Conservation (phyloP, 495 filamentous ascomycete genomes). For the Xylaria castorea region DNA sequence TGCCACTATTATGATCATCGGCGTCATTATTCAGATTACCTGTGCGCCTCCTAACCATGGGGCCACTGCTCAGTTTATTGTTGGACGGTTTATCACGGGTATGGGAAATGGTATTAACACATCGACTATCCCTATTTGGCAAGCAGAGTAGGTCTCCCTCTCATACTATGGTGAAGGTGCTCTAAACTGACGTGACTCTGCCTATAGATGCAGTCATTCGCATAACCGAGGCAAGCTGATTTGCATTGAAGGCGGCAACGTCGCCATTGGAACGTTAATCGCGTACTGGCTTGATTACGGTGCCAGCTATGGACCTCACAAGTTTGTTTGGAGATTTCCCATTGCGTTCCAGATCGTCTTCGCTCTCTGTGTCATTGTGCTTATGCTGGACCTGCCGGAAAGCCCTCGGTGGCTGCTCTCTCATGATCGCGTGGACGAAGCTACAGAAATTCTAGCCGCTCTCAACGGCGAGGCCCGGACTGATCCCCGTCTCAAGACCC, state of each 20-base stretch:
- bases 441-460: slow-evolving; percentile 66
- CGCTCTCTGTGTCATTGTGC: slow-evolving; percentile 64
- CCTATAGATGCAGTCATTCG: slow-evolving; percentile 66
- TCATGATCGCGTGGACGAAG: slow-evolving; percentile 69
- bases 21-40: slow-evolving; percentile 70
- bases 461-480: slow-evolving; percentile 63
- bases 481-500: slow-evolving; percentile 55
- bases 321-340: slow-evolving; percentile 73
- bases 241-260: slow-evolving; percentile 76
- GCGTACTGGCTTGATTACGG: slow-evolving; percentile 82
- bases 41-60: slow-evolving; percentile 43
- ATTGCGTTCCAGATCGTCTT: slow-evolving; percentile 78
- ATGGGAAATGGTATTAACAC: slow-evolving; percentile 77
- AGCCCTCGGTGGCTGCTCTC: slow-evolving; percentile 75
- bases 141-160: slow-evolving; percentile 66
- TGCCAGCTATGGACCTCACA: slow-evolving; percentile 63
- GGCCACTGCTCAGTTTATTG: slow-evolving; percentile 68
- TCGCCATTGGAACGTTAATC: slow-evolving; percentile 73
- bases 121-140: slow-evolving; percentile 75
- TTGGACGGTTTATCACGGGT: slow-evolving; percentile 72
- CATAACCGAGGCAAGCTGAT: slow-evolving; percentile 76
- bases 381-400: slow-evolving; percentile 71
- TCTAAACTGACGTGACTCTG: slow-evolving; percentile 25
- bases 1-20: slow-evolving; percentile 70
- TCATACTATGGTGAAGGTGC: slow-evolving; percentile 32